Conservation (phyloP, 2,329 filamentous ascomycete species). For the Sarocladium brachiariae region DNA sequence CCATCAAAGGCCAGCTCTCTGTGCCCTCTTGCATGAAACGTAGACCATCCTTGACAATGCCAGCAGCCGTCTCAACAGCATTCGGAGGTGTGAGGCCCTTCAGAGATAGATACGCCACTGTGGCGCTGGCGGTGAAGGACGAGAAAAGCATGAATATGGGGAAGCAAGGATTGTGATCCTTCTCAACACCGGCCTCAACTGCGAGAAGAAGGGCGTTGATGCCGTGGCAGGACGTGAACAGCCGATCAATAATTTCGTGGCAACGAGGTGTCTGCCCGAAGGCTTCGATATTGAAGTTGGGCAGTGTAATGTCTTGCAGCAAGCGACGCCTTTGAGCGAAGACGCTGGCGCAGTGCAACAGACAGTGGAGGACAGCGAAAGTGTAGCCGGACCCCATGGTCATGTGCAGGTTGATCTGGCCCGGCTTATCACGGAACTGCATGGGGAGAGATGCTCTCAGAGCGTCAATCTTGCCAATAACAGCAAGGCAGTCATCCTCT, state of each 20-base stretch:
- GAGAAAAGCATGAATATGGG: slow-evolving; percentile 59
- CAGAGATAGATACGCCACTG: slow-evolving; percentile 55
- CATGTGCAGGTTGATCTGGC: slow-evolving; percentile 55
- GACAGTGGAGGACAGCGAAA: slow-evolving; percentile 56
- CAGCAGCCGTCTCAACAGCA: slow-evolving; percentile 49
- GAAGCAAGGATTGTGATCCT: slow-evolving; percentile 52
- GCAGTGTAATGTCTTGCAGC: slow-evolving; percentile 48
- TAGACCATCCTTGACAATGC: slow-evolving; percentile 51
- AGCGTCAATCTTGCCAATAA: slow-evolving; percentile 48
- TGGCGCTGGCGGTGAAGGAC: slow-evolving; percentile 54
- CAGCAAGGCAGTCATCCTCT: slow-evolving; percentile 42
- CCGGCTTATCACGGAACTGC: slow-evolving; percentile 55
- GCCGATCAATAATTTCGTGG: slow-evolving; percentile 47
- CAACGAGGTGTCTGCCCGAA: slow-evolving; percentile 44
- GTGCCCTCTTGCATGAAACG: slow-evolving; percentile 53
- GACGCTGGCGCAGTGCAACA: slow-evolving; percentile 53
- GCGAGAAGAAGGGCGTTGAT: slow-evolving; percentile 49
- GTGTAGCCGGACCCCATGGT: slow-evolving; percentile 58
- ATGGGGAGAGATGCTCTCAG: slow-evolving; percentile 49
- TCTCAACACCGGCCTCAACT: slow-evolving; percentile 49
- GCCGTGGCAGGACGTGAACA: slow-evolving; percentile 52
- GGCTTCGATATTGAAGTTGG: slow-evolving; percentile 44
- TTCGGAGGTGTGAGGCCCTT: slow-evolving; percentile 52
- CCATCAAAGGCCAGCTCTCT: slow-evolving; percentile 53
- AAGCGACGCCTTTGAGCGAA: slow-evolving; percentile 55